Percentiles rank a stretch among this genome's conserved stretches.
These are phyloP conservation scores for Trichoderma sp. DNA, from an alignment of 2,329 filamentous ascomycete genomes.

Conservation along the genomic window DNA sequence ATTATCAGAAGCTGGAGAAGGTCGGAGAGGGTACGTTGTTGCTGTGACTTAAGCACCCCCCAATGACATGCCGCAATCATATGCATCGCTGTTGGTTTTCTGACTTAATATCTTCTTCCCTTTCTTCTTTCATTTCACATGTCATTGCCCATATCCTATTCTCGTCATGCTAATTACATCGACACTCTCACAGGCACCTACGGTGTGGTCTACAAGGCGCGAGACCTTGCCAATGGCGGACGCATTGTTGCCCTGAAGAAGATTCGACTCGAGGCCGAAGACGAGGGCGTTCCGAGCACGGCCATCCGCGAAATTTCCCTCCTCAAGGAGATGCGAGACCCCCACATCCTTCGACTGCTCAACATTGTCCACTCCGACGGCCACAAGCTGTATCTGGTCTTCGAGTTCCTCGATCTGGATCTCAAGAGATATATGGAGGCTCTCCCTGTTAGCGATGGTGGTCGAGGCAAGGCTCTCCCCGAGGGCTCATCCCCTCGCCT, in stretches of 20 bases:
- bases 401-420: slow-evolving; percentile 87
- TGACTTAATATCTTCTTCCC: background rate
- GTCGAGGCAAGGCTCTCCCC: slow-evolving; percentile 79
- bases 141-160: background rate
- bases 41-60: background rate
- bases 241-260: slow-evolving; percentile 93
- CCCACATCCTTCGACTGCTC: slow-evolving; percentile 81
- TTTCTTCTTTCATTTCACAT: background rate
- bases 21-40: slow-evolving; percentile 77
- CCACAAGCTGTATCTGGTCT: slow-evolving; percentile 91
- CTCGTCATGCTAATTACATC: background rate
- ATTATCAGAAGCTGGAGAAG: slow-evolving; percentile 96
- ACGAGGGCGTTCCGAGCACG: slow-evolving; percentile 88
- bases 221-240: slow-evolving; percentile 76
- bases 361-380: slow-evolving; percentile 95
- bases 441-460: slow-evolving; percentile 78
- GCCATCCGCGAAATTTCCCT: slow-evolving; percentile 93
- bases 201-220: slow-evolving; percentile 92
- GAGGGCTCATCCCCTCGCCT: slow-evolving; percentile 67
- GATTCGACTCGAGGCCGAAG: slow-evolving; percentile 90
- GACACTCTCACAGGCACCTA: slow-evolving; percentile 67
- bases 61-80: background rate
- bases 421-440: slow-evolving; percentile 97
- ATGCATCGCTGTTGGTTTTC: background rate
- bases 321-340: slow-evolving; percentile 90